Conservation (phyloP, 352 stramenopile species). For the Phytopythium boreale region DNA sequence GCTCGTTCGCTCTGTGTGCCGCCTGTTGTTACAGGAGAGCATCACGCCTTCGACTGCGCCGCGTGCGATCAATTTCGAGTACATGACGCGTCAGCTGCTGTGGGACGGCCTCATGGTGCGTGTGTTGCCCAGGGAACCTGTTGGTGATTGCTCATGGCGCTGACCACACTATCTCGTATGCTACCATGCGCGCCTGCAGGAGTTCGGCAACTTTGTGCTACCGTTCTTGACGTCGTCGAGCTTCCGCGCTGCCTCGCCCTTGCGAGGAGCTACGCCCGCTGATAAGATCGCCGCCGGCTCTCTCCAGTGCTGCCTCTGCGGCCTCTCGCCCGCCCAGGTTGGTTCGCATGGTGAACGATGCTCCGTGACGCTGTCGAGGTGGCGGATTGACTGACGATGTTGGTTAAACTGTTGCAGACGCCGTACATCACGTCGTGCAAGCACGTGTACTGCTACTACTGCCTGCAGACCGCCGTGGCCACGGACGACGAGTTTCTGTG, state of each 20-base stretch:
- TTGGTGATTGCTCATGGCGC: not conserved
- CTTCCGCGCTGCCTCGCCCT: constrained; percentile 16
- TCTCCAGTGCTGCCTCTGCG: constrained; percentile 62
- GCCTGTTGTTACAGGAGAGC: constrained; percentile 34
- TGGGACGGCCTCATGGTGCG: constrained; percentile 80
- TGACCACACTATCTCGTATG: constrained; percentile 1
- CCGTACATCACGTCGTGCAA: constrained; percentile 88
- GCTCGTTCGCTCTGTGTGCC: not conserved
- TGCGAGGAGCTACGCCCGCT: constrained; percentile 8
- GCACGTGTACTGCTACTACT: constrained; percentile 87
- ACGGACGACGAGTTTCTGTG: constrained; percentile 73
- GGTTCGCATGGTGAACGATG: not conserved
- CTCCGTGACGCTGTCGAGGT: not conserved
- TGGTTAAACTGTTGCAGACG: constrained; percentile 31
- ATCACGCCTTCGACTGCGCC: constrained; percentile 48
- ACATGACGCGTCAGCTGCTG: constrained; percentile 84
- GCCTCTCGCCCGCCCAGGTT: constrained; percentile 52
- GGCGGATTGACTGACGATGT: not conserved
- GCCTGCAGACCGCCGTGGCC: constrained; percentile 70
- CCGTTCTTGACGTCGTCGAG: constrained; percentile 70
- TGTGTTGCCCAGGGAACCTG: not conserved
- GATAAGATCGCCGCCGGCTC: constrained; percentile 8
- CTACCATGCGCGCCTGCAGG: constrained; percentile 22
- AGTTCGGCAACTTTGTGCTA: constrained; percentile 78
- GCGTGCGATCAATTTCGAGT: constrained; percentile 83